phyloP scores from a whole-genome alignment of 2,329 filamentous ascomycete genomes.

The Fusarium sp. region DNA sequence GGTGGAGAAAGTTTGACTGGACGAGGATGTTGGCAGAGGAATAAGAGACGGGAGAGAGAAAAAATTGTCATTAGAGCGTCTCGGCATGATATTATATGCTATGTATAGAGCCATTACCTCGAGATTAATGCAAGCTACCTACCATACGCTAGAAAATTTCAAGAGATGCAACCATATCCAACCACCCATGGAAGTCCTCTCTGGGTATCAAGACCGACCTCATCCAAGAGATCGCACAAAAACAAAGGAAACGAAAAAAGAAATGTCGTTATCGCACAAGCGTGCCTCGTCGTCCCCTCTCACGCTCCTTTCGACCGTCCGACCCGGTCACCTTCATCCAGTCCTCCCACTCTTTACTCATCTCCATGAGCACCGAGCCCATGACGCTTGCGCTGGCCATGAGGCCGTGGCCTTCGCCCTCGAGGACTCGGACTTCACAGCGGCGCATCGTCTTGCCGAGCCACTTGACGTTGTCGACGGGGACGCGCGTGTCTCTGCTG shows the following conservation, averaged over 20 bases:
- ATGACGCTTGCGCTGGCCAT: slow-evolving; percentile 96
- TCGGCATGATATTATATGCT: neutral
- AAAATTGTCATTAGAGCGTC: slow-evolving; percentile 18
- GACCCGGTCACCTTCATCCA: slow-evolving; percentile 73
- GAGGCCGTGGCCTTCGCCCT: slow-evolving; percentile 91
- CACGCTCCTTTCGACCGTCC: slow-evolving; percentile 51
- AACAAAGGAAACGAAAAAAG: neutral
- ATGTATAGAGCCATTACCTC: slow-evolving; percentile 42
- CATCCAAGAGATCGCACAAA: slow-evolving; percentile 4
- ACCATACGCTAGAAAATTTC: neutral
- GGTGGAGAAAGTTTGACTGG: slow-evolving; percentile 96
- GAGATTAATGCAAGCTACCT: slow-evolving; percentile 34
- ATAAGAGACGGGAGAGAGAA: slow-evolving; percentile 3
- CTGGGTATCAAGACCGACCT: slow-evolving; percentile 34
- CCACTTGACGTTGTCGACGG: slow-evolving; percentile 95
- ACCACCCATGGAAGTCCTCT: slow-evolving; percentile 7
- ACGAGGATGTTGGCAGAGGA: slow-evolving; percentile 65
- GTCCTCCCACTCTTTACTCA: slow-evolving; percentile 92
- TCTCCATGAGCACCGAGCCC: slow-evolving; percentile 93
- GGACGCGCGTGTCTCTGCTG: slow-evolving; percentile 87
- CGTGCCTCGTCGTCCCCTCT: slow-evolving; percentile 47
- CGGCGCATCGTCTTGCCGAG: slow-evolving; percentile 91
- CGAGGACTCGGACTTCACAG: slow-evolving; percentile 90
- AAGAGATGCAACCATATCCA: slow-evolving; percentile 2
- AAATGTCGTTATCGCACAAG: slow-evolving; percentile 27